A percentile compares a stretch with the other conserved stretches of the same genome.
phyloP scores from a whole-genome alignment of 139 green algal species.

The Mesostigma viride region DNA sequence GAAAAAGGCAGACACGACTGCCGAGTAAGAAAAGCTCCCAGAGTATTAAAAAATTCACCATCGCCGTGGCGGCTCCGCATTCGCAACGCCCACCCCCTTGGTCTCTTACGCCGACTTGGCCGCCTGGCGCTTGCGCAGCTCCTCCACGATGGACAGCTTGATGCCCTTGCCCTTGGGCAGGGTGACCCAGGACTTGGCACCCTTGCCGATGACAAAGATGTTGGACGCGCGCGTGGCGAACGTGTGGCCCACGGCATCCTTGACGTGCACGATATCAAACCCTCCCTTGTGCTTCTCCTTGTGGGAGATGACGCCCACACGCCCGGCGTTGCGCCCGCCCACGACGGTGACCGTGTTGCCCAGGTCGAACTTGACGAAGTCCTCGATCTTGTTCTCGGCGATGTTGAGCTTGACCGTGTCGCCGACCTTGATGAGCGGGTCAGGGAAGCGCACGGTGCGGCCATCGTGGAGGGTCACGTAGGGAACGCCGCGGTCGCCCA shows the following conservation, averaged over 20 bases:
- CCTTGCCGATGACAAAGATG: conserved; percentile 96
- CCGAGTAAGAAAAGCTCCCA: too few relatives aligned
- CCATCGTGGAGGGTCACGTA: conserved; percentile 91
- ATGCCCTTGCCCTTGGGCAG: conserved; percentile 98
- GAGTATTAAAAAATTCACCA: too few relatives aligned
- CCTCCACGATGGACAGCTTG: conserved; percentile 87
- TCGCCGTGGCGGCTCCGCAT: too few relatives aligned
- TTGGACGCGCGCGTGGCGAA: conserved; percentile 91
- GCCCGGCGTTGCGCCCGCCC: conserved; percentile 83
- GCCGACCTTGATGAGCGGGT: conserved; percentile 89
- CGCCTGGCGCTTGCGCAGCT: conserved; percentile 71
- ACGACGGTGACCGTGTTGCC: conserved; percentile 88
- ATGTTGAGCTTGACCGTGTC: conserved; percentile 97
- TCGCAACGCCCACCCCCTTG: too few relatives aligned
- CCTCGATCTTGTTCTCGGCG: conserved; percentile 86
- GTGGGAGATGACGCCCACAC: conserved; percentile 79
- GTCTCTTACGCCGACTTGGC: conserved; percentile 11
- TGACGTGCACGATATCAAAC: conserved; percentile 92
- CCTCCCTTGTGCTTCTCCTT: conserved; percentile 91
- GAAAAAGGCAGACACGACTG: too few relatives aligned
- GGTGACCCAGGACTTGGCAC: conserved; percentile 84
- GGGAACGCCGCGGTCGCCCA: conserved; percentile 86
- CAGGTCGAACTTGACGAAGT: conserved; percentile 93
- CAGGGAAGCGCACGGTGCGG: conserved; percentile 95
- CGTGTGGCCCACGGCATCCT: conserved; percentile 77